Conservation (phyloP, 2,329 filamentous ascomycete genomes). For the Penicillium sp. region DNA sequence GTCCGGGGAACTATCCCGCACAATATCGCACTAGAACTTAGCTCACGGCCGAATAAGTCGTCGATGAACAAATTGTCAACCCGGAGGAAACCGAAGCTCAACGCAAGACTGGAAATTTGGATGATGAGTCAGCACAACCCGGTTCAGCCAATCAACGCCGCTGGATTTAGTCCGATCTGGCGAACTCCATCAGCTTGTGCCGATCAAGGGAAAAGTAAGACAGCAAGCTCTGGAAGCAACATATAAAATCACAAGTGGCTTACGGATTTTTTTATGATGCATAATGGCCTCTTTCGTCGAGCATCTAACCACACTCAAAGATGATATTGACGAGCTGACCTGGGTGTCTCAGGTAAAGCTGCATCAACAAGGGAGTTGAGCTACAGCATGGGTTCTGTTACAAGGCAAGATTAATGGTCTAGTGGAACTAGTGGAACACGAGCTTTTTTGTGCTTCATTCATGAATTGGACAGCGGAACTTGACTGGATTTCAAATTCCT, state of each 20-base stretch:
- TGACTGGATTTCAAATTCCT: conserved; percentile 38
- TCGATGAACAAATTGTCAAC: background rate
- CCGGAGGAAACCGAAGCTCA: background rate
- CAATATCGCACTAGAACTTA: background rate
- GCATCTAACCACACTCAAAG: conserved; percentile 27
- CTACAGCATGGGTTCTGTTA: conserved; percentile 37
- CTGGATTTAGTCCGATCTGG: conserved; percentile 11
- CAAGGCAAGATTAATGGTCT: conserved; percentile 35
- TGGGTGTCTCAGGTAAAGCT: conserved; percentile 37
- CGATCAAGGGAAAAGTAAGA: background rate
- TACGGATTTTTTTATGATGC: background rate
- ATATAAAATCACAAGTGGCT: background rate
- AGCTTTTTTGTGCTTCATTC: conserved; percentile 35
- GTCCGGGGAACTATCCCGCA: background rate
- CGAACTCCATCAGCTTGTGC: background rate
- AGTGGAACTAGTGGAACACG: conserved; percentile 37
- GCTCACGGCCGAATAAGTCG: background rate
- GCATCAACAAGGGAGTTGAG: conserved; percentile 28
- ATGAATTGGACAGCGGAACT: conserved; percentile 33
- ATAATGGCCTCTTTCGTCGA: conserved; percentile 28
- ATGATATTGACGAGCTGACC: conserved; percentile 35
- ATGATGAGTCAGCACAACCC: conserved; percentile 7
- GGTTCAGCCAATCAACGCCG: conserved; percentile 10
- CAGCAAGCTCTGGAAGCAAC: background rate
- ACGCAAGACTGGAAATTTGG: conserved; percentile 14